Evolutionary conservation across 768 basidiomycete species (phyloP).

Genomic region (Pisolithus sp.): DNA sequence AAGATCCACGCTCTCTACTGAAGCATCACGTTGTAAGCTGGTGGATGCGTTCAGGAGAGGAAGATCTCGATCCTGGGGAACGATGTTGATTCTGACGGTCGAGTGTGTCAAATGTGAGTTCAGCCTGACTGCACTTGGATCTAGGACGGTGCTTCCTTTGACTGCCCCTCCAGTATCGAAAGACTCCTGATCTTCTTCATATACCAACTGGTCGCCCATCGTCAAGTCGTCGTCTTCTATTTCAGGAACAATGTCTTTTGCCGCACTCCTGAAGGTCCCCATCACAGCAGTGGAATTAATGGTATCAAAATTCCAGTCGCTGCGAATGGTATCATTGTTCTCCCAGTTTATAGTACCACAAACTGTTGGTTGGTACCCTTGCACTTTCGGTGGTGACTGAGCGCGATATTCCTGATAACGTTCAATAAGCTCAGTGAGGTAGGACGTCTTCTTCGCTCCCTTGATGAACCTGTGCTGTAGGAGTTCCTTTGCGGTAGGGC

Average conservation of each 20-base stretch:
- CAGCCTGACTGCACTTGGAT: constrained; percentile 37
- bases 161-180: constrained; percentile 59
- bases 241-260: constrained; percentile 59
- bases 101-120: constrained; percentile 57
- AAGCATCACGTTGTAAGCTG: constrained; percentile 38
- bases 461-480: constrained; percentile 92
- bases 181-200: constrained; percentile 45
- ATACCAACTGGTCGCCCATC: constrained; percentile 31
- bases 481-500: constrained; percentile 86
- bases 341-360: constrained; percentile 64
- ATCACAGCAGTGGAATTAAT: constrained; percentile 65
- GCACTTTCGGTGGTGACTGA: constrained; percentile 52
- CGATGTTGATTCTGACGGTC: constrained; percentile 59
- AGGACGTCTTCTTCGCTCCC: constrained; percentile 73
- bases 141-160: constrained; percentile 53
- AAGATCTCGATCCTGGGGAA: constrained; percentile 35
- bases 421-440: constrained; percentile 83
- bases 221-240: constrained; percentile 50
- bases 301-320: constrained; percentile 96
- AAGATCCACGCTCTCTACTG: constrained; percentile 30
- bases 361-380: constrained; percentile 51
- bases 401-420: constrained; percentile 74
- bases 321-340: constrained; percentile 66
- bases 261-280: constrained; percentile 71
- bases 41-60: constrained; percentile 32